Base-by-base conservation (phyloP, 2,329 filamentous ascomycete species). In the Ophiostoma tasmaniense region DNA sequence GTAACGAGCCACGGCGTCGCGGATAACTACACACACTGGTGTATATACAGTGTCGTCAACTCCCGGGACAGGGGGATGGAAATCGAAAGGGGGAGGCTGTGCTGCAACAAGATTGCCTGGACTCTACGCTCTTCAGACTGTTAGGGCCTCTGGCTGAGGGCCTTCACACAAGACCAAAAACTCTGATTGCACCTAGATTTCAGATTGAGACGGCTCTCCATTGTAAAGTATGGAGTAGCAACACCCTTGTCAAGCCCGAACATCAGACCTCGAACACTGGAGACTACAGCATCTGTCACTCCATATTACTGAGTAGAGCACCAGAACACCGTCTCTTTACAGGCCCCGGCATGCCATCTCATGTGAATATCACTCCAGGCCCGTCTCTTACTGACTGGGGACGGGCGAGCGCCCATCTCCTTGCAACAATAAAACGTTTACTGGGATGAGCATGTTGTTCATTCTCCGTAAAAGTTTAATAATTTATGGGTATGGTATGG, bases 21-120 rank as follows among this genome's bases (percentile, higher is more conserved):
- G 50, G 50, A 17, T 55, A 28, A 30, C 55, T 61, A 61, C 55
- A 61, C 55, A 61, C 55, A 61, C 55, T 61, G 55, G 55, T 61
- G 55, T 61, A 61, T 6, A 61, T 33, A 61, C 55, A 61, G 55
- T 61, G 55, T 61, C 55, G 55, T 61, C 55, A 61, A 61, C 55
- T 61, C 55, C 55, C 55, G 61, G 61, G 33, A 22, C 30, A 64
- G 30, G 61, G 61, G 61, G 61, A 17, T 64, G 30, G 61, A 37
- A 64, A 35, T 35, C 33, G 61, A 64, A 64, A 64, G 61, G 61
- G 61, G 61, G 61, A 64, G 61, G 61, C 61, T 64, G 61, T 64
- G 61, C 61, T 64, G 61, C 33, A 64, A 37, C 61, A 37, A 64
- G 20, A 37, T 64, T 61, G 55, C 55, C 55, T 61, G 20, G 25